Evolutionary conservation across 129 eudicot species (phyloP).

Genomic region (Apium graveolens): DNA sequence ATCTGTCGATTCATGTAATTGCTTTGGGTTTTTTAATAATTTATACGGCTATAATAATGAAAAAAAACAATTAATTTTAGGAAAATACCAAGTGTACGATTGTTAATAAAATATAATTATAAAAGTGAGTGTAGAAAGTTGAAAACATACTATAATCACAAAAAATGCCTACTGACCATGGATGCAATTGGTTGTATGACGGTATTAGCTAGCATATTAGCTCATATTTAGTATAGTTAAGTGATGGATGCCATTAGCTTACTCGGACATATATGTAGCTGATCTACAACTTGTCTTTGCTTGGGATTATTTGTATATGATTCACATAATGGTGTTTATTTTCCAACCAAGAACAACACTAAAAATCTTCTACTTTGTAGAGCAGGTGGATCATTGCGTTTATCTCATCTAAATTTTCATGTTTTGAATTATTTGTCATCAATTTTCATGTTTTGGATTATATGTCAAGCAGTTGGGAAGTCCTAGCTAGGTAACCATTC

Average conservation of each 20-base stretch:
- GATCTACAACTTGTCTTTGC: background rate
- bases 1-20: background rate
- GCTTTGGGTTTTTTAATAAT: background rate
- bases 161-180: too few relatives aligned
- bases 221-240: background rate
- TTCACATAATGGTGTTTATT: background rate
- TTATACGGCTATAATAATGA: background rate
- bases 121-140: background rate
- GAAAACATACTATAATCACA: background rate
- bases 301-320: background rate
- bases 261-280: background rate
- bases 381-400: constrained; percentile 15
- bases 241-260: background rate
- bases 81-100: background rate
- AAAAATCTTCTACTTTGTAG: background rate
- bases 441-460: background rate
- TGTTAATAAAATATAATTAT: too few relatives aligned
- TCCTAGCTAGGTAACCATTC: background rate
- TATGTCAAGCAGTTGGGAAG: background rate
- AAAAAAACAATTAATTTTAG: background rate
- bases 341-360: background rate
- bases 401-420: background rate
- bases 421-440: too few relatives aligned
- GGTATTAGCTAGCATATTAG: background rate
- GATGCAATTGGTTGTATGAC: too few relatives aligned